Conservation (phyloP, 345 rosid species). For the Brassica rapa region DNA sequence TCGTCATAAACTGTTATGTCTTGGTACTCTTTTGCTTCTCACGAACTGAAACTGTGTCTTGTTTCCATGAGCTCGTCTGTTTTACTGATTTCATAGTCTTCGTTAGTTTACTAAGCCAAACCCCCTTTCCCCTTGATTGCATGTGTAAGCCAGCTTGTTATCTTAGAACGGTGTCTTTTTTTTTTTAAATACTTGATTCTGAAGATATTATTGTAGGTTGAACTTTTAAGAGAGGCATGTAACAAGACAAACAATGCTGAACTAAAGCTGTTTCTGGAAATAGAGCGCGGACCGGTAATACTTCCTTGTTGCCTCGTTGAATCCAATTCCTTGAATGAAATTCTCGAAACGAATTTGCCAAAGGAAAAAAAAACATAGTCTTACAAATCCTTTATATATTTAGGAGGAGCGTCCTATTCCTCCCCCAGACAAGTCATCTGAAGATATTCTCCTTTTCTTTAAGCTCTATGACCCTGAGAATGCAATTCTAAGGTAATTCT, state of each 20-base stretch:
- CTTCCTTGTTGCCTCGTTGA: constrained; percentile 9
- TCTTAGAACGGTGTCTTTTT: background rate
- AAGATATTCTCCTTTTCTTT: constrained; percentile 84
- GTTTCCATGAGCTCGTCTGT: background rate
- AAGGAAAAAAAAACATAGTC: constrained; percentile 6
- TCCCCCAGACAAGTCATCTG: constrained; percentile 67
- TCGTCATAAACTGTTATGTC: constrained; percentile 6
- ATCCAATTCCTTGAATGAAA: constrained; percentile 2
- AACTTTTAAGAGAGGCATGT: constrained; percentile 81
- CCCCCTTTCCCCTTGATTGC: background rate
- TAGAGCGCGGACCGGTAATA: constrained; percentile 73
- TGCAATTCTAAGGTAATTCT: constrained; percentile 69
- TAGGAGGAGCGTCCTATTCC: constrained; percentile 76
- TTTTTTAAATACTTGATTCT: background rate
- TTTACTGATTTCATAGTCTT: background rate
- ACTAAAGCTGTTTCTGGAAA: constrained; percentile 86
- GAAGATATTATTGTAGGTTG: constrained; percentile 60
- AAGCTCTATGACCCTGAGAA: constrained; percentile 87
- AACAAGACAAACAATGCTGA: constrained; percentile 81
- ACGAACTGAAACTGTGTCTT: background rate
- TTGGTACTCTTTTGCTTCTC: constrained; percentile 3
- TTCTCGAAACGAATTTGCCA: constrained; percentile 4
- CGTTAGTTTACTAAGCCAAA: constrained; percentile 3
- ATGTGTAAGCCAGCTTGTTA: constrained; percentile 8
- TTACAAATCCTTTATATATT: constrained; percentile 19